Conservation (phyloP, 495 filamentous ascomycete genomes). For the Extremus antarcticus region DNA sequence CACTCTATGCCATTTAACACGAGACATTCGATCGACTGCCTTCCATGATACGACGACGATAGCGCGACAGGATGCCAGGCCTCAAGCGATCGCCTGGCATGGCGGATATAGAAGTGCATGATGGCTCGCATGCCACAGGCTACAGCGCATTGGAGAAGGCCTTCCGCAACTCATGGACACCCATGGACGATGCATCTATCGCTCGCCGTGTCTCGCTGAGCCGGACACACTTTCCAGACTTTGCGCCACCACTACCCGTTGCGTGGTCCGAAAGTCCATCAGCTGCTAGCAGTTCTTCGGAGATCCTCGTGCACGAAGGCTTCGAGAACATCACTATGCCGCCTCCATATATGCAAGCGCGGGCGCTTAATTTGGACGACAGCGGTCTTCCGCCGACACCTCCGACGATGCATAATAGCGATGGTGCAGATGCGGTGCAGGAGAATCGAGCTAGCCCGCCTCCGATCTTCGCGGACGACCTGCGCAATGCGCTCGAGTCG, state of each 20-base stretch:
- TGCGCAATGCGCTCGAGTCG: slow-evolving; percentile 14
- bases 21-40: background rate
- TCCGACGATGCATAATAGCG: slow-evolving; percentile 13
- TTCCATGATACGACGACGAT: background rate
- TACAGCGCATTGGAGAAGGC: background rate
- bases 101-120: background rate
- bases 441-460: background rate
- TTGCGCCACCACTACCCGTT: background rate
- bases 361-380: slow-evolving; percentile 1
- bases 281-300: background rate
- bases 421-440: background rate
- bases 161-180: background rate
- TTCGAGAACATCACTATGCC: background rate
- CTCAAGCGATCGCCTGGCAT: slow-evolving; percentile 1
- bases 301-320: background rate
- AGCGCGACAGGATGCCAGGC: slow-evolving; percentile 1
- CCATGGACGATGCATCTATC: background rate
- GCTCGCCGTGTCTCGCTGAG: background rate
- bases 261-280: background rate
- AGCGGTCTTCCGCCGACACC: slow-evolving; percentile 20
- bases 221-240: background rate
- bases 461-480: slow-evolving; percentile 13
- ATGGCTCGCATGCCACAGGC: background rate
- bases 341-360: background rate
- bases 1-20: too few species aligned